Evolutionary conservation across 2,329 filamentous ascomycete species (phyloP).

Genomic region (Ophiognomonia clavigignenti-juglandacearum): DNA sequence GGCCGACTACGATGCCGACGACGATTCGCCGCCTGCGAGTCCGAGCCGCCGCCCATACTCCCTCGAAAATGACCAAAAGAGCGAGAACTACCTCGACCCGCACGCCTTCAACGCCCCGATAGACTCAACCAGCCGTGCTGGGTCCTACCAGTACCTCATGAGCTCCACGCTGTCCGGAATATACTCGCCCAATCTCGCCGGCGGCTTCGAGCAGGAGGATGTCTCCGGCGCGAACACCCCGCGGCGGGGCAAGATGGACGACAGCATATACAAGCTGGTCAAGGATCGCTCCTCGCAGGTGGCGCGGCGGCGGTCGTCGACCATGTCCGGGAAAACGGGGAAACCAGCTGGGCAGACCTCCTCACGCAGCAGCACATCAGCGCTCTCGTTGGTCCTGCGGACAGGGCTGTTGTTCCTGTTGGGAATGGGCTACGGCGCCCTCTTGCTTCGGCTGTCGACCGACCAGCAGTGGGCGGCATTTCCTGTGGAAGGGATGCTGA

Average conservation of each 20-base stretch:
- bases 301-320: conserved; percentile 30
- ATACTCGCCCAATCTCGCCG: conserved; percentile 65
- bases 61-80: conserved; percentile 44
- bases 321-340: conserved; percentile 20
- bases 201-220: conserved; percentile 35
- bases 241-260: conserved; percentile 37
- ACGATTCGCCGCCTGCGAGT: conserved; percentile 23
- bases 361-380: too few relatives aligned
- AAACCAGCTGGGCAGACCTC: conserved; percentile 12
- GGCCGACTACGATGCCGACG: conserved; percentile 30
- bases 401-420: conserved; percentile 67
- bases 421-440: conserved; percentile 75
- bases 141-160: conserved; percentile 81
- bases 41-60: conserved; percentile 33
- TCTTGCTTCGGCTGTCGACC: conserved; percentile 76
- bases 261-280: conserved; percentile 40
- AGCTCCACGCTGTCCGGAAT: conserved; percentile 89
- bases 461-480: conserved; percentile 60
- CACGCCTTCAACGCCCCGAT: conserved; percentile 21
- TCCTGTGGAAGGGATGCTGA: conserved; percentile 43
- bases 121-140: conserved; percentile 57
- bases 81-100: conserved; percentile 31
- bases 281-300: conserved; percentile 31
- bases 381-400: conserved; percentile 52
- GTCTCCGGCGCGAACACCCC: conserved; percentile 51